These are phyloP conservation scores for Pseudocercospora crystallina DNA, from an alignment of 2,329 filamentous ascomycete species.

Conservation along the genomic window DNA sequence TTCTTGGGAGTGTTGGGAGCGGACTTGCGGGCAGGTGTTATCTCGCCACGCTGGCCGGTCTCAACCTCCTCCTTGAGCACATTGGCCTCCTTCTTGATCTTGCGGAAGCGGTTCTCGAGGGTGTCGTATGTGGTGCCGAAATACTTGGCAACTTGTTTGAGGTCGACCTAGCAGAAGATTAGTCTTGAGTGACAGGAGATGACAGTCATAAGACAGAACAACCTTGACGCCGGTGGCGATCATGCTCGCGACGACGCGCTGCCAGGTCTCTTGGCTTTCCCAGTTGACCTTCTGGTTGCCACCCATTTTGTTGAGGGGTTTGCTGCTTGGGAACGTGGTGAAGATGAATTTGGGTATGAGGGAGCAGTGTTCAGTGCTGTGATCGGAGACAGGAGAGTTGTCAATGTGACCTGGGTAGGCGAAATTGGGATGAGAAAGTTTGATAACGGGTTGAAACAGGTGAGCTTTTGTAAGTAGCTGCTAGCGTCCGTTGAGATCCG, in stretches of 20 bases:
- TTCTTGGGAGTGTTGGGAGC: conserved; percentile 24
- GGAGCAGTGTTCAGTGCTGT: neutral
- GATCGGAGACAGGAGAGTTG: neutral
- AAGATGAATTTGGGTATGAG: neutral
- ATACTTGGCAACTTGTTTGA: conserved; percentile 43
- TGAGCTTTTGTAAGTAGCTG: neutral
- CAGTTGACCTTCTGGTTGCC: conserved; percentile 35
- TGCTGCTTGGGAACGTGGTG: conserved; percentile 2
- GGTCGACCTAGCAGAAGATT: conserved; percentile 42
- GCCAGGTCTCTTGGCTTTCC: conserved; percentile 36
- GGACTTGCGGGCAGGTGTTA: conserved; percentile 14
- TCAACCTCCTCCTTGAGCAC: conserved; percentile 29
- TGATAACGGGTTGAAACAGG: neutral
- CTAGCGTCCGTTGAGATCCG: too few species aligned
- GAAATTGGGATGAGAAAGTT: neutral
- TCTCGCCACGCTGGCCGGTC: conserved; percentile 24
- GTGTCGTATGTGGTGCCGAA: conserved; percentile 52
- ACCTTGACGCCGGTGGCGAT: conserved; percentile 40
- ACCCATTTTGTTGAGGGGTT: conserved; percentile 11
- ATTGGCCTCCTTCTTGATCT: conserved; percentile 43
- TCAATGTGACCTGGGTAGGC: neutral
- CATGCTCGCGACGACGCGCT: conserved; percentile 43
- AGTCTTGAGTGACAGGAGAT: neutral
- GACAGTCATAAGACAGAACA: conserved; percentile 1
- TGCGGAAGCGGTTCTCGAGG: conserved; percentile 49